These are phyloP conservation scores for Pistacia integerrima DNA, from an alignment of 345 rosid species.

Conservation along the genomic window DNA sequence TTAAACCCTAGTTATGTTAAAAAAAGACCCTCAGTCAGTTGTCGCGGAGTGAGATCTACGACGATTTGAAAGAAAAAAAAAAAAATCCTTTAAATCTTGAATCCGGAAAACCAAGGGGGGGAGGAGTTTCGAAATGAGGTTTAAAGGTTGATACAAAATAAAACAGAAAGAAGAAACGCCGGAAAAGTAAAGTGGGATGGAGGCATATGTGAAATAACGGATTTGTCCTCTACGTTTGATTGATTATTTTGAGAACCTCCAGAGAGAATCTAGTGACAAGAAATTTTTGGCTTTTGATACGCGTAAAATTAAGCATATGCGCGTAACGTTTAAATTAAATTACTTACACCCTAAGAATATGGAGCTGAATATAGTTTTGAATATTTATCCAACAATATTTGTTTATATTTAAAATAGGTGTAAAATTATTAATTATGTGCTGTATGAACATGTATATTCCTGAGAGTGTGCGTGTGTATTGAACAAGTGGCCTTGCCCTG, in stretches of 20 bases:
- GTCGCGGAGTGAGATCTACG: background rate
- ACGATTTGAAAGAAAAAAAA: background rate
- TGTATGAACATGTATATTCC: background rate
- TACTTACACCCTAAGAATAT: constrained; percentile 7
- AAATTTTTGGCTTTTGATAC: background rate
- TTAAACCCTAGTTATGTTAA: constrained; percentile 9
- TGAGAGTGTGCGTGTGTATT: too few relatives aligned
- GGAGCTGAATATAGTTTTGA: background rate
- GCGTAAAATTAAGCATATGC: background rate
- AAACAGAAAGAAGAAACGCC: constrained; percentile 8
- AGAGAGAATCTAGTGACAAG: background rate
- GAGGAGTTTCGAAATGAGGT: background rate
- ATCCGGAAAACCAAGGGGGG: background rate
- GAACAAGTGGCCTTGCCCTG: background rate
- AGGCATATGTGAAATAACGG: background rate
- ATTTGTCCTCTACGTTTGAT: background rate
- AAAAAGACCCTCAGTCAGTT: background rate
- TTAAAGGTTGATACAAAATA: background rate
- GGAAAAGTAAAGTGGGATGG: background rate
- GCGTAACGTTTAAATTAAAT: background rate
- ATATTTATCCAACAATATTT: background rate
- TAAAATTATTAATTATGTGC: background rate
- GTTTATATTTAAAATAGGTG: background rate
- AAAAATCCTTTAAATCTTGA: background rate
- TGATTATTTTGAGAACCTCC: background rate